Base-by-base conservation (phyloP, 2,329 filamentous ascomycete species). In the Calonectria montana region DNA sequence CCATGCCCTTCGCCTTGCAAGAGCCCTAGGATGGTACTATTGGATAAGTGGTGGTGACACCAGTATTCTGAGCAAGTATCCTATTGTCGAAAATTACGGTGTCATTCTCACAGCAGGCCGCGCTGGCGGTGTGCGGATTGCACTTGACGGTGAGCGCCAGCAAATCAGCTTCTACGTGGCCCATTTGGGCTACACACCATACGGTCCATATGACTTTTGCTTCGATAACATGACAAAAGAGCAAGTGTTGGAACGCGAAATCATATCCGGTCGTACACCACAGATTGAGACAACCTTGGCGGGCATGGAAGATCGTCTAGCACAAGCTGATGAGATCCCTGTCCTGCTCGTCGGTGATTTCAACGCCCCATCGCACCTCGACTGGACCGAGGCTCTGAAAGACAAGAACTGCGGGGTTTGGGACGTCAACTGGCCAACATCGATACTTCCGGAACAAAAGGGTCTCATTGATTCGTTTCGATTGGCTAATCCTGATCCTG, bases 151-250 rank as follows among this genome's bases (percentile, higher is more conserved):
- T 12, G n/a, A 59, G 23, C 53, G 53, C 35, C 53, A 59, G 29
- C 53, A 59, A 59, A 59, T 59, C 53, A 59, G 39, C 35, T 39
- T 59, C 18, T 59, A 59, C n/a, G 35, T 39, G 13, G 53, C 53
- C 23, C 53, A 59, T 9, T 18, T 59, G 21, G 53, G 35, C 13
- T 39, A 59, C 29, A 25, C n/a, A 7, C 53, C 53, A 18, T 59
- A 59, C 13, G 53, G 53, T 1, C 53, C 53, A 15, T 59, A 59
- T 16, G 53, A 59, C 13, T 59, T 59, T 15, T 59, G 53, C 31
- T 59, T 59, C 21, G 53, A 59, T 10, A 39, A 59, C 4, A 59
- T 59, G 53, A 59, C 53, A 2, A 59, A 59, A 9, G 53, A 23
- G n/a, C 53, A 23, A 23, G 53, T 59, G 10, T 12, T 59, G 5